Evolutionary conservation across 2,329 filamentous ascomycete genomes (phyloP).

Genomic region (Clathrospora elynae): DNA sequence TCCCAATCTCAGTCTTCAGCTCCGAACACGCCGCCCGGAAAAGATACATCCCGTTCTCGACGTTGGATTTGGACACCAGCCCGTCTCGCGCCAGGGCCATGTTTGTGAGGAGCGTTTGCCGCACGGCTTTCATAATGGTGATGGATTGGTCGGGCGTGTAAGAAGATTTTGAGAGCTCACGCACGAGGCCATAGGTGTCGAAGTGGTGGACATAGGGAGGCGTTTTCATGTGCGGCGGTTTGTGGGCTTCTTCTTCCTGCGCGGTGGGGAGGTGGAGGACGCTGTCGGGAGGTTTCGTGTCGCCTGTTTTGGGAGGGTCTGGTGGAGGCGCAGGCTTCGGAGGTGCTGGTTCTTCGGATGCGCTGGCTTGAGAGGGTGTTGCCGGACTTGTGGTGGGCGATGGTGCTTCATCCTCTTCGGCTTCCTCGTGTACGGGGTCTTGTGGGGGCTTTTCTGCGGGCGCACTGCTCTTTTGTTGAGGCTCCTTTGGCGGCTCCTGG

Average conservation of each 20-base stretch:
- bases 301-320: constrained; percentile 29
- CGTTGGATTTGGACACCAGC: constrained; percentile 86
- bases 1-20: constrained; percentile 82
- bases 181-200: constrained; percentile 88
- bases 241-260: constrained; percentile 49
- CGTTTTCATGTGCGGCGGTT: constrained; percentile 70
- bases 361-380: constrained; percentile 19
- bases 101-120: constrained; percentile 75
- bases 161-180: constrained; percentile 71
- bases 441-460: constrained; percentile 10
- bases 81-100: constrained; percentile 78
- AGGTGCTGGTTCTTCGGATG: constrained; percentile 18
- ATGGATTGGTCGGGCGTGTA: constrained; percentile 78
- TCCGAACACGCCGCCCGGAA: constrained; percentile 95
- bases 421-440: constrained; percentile 26
- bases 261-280: constrained; percentile 51
- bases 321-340: constrained; percentile 20
- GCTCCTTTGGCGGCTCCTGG: constrained; percentile 11
- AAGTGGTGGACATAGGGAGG: constrained; percentile 93
- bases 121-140: constrained; percentile 90
- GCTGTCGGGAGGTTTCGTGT: constrained; percentile 47
- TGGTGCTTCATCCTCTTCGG: constrained; percentile 32
- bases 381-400: constrained; percentile 21
- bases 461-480: constrained; percentile 7
- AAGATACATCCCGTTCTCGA: constrained; percentile 93